Base-by-base conservation (phyloP, 2,329 filamentous ascomycete species). In the Fusarium sp. region DNA sequence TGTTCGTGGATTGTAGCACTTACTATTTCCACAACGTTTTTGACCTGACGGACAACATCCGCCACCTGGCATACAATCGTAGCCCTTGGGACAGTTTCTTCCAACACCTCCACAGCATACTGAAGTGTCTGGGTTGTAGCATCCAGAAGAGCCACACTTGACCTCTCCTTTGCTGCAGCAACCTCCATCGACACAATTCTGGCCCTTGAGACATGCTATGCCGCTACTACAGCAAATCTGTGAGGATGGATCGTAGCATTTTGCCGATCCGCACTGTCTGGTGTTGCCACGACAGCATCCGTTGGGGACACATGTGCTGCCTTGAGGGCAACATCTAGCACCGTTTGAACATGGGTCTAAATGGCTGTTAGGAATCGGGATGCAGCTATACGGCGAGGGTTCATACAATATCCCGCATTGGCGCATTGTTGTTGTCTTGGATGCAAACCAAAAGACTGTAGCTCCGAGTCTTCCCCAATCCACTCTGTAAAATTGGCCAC, bases 51-150 rank as follows among this genome's bases (percentile, higher is more conserved):
- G 58, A 8, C 58, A 62, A 2, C 58, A 62, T 1, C 58, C 58
- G 4, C 58, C 58, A 2, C 58, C 58, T 2, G 33, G 21, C 39
- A 61, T 45, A 4, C 58, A 62, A 13, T 62, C 58, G 23, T 61
- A 61, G 0, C 47, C 58, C 5, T 61, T 61, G 0, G 58, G 58
- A 0, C 58, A 62, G 4, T 54, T 37, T 1, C 48, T 20, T 0
- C 58, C 35, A 0, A 33, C 6, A 3, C 47, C 37, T 0, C 47
- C 58, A 0, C 58, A 62, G 11, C 58, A 62, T 0, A 62, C 57
- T 1, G 58, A 61, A 0, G 40, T 46, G 2, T 61, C 3, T 0
- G 56, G 56, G 29, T 61, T 18, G 4, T 61, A 62, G 2, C 56
- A 61, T 0, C 29, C 58, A 4, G 58, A 36, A 3, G 56, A 31